Percentiles rank a stretch among this genome's conserved stretches.
Conservation (phyloP, 2,329 filamentous ascomycete genomes). For the Pseudogymnoascus sp. region DNA sequence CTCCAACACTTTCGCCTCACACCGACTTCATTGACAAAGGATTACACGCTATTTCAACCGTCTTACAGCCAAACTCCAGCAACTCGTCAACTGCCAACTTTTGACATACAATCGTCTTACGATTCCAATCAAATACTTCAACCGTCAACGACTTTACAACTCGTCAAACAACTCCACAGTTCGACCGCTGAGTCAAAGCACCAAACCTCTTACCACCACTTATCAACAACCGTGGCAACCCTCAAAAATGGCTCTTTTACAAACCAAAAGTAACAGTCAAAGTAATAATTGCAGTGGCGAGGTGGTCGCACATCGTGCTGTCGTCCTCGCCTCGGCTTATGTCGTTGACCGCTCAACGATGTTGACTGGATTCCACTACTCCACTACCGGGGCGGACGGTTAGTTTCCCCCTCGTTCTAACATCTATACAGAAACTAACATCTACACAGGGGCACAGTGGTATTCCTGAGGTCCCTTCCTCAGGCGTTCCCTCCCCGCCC, state of each 20-base stretch:
- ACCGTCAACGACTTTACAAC: background rate
- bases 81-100: background rate
- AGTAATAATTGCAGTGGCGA: conserved; percentile 68
- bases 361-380: conserved; percentile 86
- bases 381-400: conserved; percentile 83
- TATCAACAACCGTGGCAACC: conserved; percentile 26
- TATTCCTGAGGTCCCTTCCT: conserved; percentile 87
- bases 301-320: conserved; percentile 49
- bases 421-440: conserved; percentile 17
- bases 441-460: conserved; percentile 66
- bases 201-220: background rate
- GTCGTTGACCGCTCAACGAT: conserved; percentile 64
- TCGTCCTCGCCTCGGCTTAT: conserved; percentile 88
- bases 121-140: background rate
- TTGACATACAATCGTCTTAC: conserved; percentile 1
- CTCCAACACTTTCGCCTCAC: conserved; percentile 7
- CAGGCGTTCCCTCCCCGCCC: conserved; percentile 76
- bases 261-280: conserved; percentile 39
- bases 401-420: conserved; percentile 28
- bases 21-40: conserved; percentile 2
- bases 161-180: background rate
- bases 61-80: background rate
- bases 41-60: background rate
- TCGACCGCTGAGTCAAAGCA: conserved; percentile 6
- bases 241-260: conserved; percentile 28